Evolutionary conservation across 140 eudicot species (phyloP).

Genomic region (Ambrosia hybrid): DNA sequence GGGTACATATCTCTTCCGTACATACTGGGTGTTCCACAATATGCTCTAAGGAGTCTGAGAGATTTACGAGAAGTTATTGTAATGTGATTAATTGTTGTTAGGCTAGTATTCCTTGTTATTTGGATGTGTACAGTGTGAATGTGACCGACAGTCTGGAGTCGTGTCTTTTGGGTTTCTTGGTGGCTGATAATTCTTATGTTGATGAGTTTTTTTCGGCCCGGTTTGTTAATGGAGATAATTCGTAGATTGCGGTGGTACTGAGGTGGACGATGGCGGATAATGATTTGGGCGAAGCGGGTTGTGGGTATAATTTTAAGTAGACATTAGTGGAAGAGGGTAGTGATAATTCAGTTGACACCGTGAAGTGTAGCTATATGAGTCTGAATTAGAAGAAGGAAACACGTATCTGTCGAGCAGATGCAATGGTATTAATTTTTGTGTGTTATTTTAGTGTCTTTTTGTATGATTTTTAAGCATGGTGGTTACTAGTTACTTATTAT

Average conservation of each 20-base stretch:
- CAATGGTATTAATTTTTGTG: constrained; percentile 11
- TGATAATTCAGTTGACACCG: not conserved
- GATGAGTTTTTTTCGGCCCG: not conserved
- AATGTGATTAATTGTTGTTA: constrained; percentile 28
- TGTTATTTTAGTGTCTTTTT: not conserved
- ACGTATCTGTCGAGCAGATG: constrained; percentile 32
- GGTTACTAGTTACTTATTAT: not conserved
- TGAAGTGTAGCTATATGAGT: constrained; percentile 20
- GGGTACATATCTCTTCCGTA: too few relatives aligned
- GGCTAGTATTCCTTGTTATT: constrained; percentile 19
- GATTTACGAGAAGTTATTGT: not conserved
- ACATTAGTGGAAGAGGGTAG: not conserved
- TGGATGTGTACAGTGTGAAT: constrained; percentile 12
- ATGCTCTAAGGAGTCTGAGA: constrained; percentile 15
- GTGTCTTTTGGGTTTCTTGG: constrained; percentile 25
- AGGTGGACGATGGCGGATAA: constrained; percentile 18
- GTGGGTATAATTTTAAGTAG: constrained; percentile 2
- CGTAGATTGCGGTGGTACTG: constrained; percentile 21
- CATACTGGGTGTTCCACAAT: constrained; percentile 32
- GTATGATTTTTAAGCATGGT: too few relatives aligned
- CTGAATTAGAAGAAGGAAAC: constrained; percentile 33
- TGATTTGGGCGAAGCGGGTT: constrained; percentile 8
- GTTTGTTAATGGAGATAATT: not conserved
- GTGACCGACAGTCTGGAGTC: not conserved
- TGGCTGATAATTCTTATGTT: constrained; percentile 20